Evolutionary conservation across 2,329 filamentous ascomycete species (phyloP).

Genomic region (Cladophialophora chaetospira): DNA sequence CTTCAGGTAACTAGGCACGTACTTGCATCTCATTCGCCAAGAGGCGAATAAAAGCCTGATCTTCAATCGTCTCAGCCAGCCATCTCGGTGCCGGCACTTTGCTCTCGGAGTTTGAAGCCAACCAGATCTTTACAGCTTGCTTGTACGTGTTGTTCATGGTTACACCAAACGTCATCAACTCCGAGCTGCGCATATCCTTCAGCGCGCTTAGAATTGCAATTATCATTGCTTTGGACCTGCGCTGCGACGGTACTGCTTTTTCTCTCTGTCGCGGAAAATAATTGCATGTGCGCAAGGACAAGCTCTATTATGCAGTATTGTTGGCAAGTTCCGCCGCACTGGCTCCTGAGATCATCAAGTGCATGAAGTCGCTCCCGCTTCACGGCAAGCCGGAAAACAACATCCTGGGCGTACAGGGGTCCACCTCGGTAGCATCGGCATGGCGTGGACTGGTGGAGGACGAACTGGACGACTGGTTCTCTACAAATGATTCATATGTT

Average conservation of each 20-base stretch:
- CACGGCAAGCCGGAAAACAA: constrained; percentile 8
- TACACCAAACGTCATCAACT: background rate
- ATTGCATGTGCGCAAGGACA: too few relatives aligned
- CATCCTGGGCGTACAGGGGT: constrained; percentile 6
- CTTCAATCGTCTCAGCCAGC: constrained; percentile 5
- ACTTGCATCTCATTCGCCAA: too few relatives aligned
- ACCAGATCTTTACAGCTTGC: background rate
- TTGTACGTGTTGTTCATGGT: background rate
- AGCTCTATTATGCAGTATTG: background rate
- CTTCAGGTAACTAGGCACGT: too few relatives aligned
- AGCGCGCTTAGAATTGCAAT: background rate
- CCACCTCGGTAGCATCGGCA: constrained; percentile 2
- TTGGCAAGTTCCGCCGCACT: background rate
- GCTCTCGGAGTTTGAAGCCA: background rate
- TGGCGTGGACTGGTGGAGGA: constrained; percentile 11
- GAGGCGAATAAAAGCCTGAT: too few relatives aligned
- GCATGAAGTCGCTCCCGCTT: too few relatives aligned
- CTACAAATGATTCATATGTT: background rate
- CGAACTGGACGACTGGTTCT: background rate
- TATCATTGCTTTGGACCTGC: too few relatives aligned
- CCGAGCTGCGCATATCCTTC: background rate
- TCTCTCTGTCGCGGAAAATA: too few relatives aligned
- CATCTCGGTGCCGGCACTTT: background rate
- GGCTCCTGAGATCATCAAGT: too few relatives aligned
- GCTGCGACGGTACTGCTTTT: too few relatives aligned